These are phyloP conservation scores for Fusarium sp. DNA, from an alignment of 2,329 filamentous ascomycete genomes.

Conservation along the genomic window DNA sequence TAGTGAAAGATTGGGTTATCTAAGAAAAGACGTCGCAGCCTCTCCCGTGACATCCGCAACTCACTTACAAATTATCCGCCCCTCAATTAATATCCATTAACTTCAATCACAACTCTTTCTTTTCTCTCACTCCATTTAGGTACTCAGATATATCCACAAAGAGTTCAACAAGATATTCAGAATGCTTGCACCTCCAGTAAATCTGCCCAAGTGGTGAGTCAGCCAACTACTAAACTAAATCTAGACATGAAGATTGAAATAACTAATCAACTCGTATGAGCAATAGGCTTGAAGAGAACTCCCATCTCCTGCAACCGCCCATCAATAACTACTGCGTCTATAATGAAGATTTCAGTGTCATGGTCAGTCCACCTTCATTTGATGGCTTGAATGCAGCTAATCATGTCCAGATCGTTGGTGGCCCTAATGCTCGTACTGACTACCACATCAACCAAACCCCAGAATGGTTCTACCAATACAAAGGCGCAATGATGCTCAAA, in stretches of 20 bases:
- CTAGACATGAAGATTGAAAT: neutral
- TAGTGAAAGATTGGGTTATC: neutral
- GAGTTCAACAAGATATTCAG: neutral
- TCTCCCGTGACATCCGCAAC: conserved; percentile 31
- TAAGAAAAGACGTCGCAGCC: neutral
- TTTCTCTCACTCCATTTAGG: neutral
- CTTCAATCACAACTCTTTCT: neutral
- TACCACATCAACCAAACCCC: conserved; percentile 98
- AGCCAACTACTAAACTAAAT: conserved; percentile 42
- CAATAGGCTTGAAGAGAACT: conserved; percentile 86
- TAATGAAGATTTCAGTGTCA: conserved; percentile 83
- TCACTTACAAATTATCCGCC: conserved; percentile 25
- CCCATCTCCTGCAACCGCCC: conserved; percentile 90
- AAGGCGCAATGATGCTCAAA: conserved; percentile 92
- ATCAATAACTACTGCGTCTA: conserved; percentile 99
- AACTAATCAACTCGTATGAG: conserved; percentile 17
- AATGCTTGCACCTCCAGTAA: conserved; percentile 64
- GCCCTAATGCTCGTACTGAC: conserved; percentile 94
- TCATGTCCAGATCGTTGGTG: conserved; percentile 79
- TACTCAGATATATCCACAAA: neutral
- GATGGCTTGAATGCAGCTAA: neutral
- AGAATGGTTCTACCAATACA: conserved; percentile 98
- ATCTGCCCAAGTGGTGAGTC: conserved; percentile 68
- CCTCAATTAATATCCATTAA: conserved; percentile 20
- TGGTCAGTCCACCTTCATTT: conserved; percentile 61